Conservation (phyloP, 2,329 filamentous ascomycete species). For the Pyricularia sp. region DNA sequence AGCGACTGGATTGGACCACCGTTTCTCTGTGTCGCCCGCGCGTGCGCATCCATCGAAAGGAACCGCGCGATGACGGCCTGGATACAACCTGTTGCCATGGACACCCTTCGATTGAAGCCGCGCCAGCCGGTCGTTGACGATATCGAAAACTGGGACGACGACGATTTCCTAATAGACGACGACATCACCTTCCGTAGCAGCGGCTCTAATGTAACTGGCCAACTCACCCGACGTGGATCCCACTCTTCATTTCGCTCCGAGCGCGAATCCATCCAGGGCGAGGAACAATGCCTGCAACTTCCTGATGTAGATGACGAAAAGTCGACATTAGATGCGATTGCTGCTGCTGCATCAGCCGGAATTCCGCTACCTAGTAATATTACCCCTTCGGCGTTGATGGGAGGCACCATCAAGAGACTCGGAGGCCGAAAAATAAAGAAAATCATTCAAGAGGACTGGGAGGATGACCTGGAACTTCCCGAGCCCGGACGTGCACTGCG, state of each 20-base stretch:
- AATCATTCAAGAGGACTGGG: slow-evolving; percentile 72
- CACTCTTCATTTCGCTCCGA: slow-evolving; percentile 81
- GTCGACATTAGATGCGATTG: slow-evolving; percentile 76
- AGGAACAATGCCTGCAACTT: slow-evolving; percentile 81
- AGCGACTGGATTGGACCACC: background rate
- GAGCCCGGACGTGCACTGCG: slow-evolving; percentile 48
- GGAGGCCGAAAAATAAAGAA: slow-evolving; percentile 66
- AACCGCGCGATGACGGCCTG: slow-evolving; percentile 1
- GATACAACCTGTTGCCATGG: slow-evolving; percentile 29
- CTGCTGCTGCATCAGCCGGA: slow-evolving; percentile 77
- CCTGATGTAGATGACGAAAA: slow-evolving; percentile 70
- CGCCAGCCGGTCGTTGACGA: slow-evolving; percentile 46
- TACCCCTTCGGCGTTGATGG: slow-evolving; percentile 79
- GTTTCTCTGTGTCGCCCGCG: slow-evolving; percentile 1
- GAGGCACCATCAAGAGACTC: slow-evolving; percentile 86
- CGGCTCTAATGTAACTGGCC: slow-evolving; percentile 30
- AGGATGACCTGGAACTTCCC: slow-evolving; percentile 66
- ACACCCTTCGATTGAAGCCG: slow-evolving; percentile 42
- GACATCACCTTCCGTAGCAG: slow-evolving; percentile 51
- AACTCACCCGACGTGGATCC: slow-evolving; percentile 53
- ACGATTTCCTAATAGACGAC: slow-evolving; percentile 64
- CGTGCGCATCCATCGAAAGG: slow-evolving; percentile 3
- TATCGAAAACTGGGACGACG: slow-evolving; percentile 74
- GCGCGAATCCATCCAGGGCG: slow-evolving; percentile 68
- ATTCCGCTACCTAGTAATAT: slow-evolving; percentile 86